Evolutionary conservation across 2,329 filamentous ascomycete species (phyloP).

Genomic region (Macroventuria anomochaeta): DNA sequence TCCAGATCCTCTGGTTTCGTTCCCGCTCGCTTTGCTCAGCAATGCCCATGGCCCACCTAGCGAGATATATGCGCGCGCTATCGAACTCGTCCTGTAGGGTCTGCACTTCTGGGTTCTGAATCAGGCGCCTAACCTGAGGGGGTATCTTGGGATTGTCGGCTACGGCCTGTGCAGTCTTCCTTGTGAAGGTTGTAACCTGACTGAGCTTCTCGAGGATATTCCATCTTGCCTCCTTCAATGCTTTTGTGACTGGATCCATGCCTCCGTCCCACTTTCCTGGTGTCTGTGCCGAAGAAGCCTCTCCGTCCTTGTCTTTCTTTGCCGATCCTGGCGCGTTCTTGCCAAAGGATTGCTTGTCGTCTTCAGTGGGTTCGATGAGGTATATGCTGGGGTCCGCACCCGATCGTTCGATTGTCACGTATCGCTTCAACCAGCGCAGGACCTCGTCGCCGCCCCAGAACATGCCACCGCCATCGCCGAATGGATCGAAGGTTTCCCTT

Average conservation of each 20-base stretch:
- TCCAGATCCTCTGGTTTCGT: constrained; percentile 86
- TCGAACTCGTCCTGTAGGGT: constrained; percentile 97
- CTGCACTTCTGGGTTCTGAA: constrained; percentile 92
- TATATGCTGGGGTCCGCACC: constrained; percentile 89
- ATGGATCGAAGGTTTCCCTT: constrained; percentile 86
- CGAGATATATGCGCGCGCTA: constrained; percentile 90
- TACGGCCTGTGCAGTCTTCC: constrained; percentile 88
- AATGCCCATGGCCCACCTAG: constrained; percentile 98
- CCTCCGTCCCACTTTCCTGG: constrained; percentile 65
- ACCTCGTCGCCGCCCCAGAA: constrained; percentile 99
- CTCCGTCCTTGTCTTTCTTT: constrained; percentile 45
- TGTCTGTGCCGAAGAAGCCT: constrained; percentile 35
- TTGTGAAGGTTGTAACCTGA: constrained; percentile 94
- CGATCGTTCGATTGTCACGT: constrained; percentile 82
- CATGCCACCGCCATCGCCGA: constrained; percentile 81
- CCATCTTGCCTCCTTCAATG: constrained; percentile 94
- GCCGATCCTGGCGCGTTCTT: constrained; percentile 58
- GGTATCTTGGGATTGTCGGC: constrained; percentile 91
- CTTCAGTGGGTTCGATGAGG: constrained; percentile 82
- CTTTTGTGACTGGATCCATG: constrained; percentile 93
- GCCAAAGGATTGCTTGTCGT: constrained; percentile 84
- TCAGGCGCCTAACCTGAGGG: constrained; percentile 81
- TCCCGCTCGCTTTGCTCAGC: constrained; percentile 95
- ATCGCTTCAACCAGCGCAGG: constrained; percentile 84
- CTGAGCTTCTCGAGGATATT: constrained; percentile 96